Evolutionary conservation across 768 basidiomycete genomes (phyloP).

Genomic region (Baorangia bicolor): DNA sequence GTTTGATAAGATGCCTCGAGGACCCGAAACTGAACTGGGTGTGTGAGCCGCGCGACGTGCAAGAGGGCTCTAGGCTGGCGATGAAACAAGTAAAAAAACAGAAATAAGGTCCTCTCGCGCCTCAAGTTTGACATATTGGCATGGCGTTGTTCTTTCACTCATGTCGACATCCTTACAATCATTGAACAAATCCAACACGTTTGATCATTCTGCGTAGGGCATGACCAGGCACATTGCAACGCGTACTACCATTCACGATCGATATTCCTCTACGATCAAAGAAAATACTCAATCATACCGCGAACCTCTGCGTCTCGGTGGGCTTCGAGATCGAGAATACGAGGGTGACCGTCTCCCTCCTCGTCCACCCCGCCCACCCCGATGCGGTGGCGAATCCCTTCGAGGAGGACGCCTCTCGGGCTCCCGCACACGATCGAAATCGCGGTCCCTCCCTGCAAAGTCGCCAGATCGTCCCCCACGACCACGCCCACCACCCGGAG

Average conservation of each 20-base stretch:
- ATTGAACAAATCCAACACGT: background rate
- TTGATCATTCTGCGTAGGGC: background rate
- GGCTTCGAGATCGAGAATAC: conserved; percentile 41
- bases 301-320: conserved; percentile 36
- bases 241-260: background rate
- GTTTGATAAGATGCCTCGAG: conserved; percentile 12
- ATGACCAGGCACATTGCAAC: background rate
- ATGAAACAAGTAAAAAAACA: no score
- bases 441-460: conserved; percentile 36
- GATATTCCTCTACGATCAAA: background rate
- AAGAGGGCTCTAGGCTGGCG: no score
- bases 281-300: conserved; percentile 32
- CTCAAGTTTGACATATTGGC: no score
- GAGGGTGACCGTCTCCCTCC: conserved; percentile 40
- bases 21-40: no score
- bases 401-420: conserved; percentile 53
- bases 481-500: conserved; percentile 41
- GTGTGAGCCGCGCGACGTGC: no score
- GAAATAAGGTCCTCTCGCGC: no score
- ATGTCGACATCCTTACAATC: no score
- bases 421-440: conserved; percentile 38
- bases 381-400: conserved; percentile 48
- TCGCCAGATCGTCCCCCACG: conserved; percentile 39
- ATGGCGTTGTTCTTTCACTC: no score
- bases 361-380: conserved; percentile 43